A percentile compares a stretch with the other conserved stretches of the same genome.
Evolutionary conservation across 257 asterid genomes (phyloP).

Genomic region (Plantago elongata): DNA sequence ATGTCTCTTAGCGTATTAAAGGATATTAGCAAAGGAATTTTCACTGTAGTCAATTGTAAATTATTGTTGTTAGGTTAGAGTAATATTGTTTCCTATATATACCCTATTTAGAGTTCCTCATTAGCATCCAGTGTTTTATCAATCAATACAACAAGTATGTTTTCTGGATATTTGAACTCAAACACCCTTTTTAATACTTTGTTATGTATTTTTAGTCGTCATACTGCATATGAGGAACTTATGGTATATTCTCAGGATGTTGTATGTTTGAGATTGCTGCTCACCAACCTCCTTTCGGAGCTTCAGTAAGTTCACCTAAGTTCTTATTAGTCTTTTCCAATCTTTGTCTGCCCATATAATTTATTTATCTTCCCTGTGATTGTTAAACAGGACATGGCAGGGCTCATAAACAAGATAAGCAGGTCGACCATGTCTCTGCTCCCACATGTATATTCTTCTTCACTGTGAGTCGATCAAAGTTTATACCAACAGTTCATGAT

Average conservation of each 20-base stretch:
- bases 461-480: constrained; percentile 44
- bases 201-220: neutral
- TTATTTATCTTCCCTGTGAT: constrained; percentile 9
- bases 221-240: neutral
- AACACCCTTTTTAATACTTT: no score
- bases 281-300: constrained; percentile 73
- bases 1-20: no score
- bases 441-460: constrained; percentile 66
- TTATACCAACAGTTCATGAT: neutral
- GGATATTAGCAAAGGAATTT: no score
- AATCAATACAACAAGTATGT: no score
- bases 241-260: constrained; percentile 49
- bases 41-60: no score
- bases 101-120: no score
- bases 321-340: neutral
- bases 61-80: no score
- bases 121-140: no score
- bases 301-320: constrained; percentile 49
- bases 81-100: no score
- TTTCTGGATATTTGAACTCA: no score
- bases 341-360: neutral
- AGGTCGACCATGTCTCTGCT: constrained; percentile 78
- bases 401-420: constrained; percentile 70
- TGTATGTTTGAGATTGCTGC: constrained; percentile 95
- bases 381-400: constrained; percentile 66